Evolutionary conservation across 345 rosid genomes (phyloP).

Genomic region (Rubroshorea leprosula): DNA sequence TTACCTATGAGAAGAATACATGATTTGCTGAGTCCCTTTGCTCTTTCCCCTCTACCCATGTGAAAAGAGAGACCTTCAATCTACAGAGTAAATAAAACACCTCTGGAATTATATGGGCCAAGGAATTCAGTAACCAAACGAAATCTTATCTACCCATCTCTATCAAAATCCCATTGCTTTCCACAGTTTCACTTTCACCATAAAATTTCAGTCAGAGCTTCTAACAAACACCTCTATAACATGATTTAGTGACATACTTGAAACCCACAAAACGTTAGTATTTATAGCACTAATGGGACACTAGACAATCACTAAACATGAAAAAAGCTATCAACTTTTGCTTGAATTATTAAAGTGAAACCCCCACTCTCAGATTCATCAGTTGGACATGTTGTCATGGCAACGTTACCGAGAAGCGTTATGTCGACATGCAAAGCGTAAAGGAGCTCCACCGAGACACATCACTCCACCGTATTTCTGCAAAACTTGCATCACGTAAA

Average conservation of each 20-base stretch:
- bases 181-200: conserved; percentile 3
- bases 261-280: too few relatives aligned
- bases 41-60: conserved; percentile 35
- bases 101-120: background rate
- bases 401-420: background rate
- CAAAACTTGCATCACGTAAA: too few relatives aligned
- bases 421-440: background rate
- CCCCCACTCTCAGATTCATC: background rate
- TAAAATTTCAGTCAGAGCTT: background rate
- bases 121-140: background rate
- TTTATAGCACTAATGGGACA: conserved; percentile 11
- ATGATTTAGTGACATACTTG: background rate
- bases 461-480: background rate
- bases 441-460: background rate
- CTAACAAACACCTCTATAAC: background rate
- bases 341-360: too few relatives aligned
- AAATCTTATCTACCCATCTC: too few relatives aligned
- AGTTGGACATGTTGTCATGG: background rate
- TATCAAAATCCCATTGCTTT: background rate
- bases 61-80: conserved; percentile 6
- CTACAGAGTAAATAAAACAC: background rate
- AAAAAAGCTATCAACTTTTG: background rate
- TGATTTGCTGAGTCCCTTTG: conserved; percentile 47
- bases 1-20: conserved; percentile 78
- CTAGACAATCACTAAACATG: conserved; percentile 5